A percentile compares a stretch with the other conserved stretches of the same genome.
phyloP scores from a whole-genome alignment of 2,329 filamentous ascomycete genomes.

The Simplicillium sp. region DNA sequence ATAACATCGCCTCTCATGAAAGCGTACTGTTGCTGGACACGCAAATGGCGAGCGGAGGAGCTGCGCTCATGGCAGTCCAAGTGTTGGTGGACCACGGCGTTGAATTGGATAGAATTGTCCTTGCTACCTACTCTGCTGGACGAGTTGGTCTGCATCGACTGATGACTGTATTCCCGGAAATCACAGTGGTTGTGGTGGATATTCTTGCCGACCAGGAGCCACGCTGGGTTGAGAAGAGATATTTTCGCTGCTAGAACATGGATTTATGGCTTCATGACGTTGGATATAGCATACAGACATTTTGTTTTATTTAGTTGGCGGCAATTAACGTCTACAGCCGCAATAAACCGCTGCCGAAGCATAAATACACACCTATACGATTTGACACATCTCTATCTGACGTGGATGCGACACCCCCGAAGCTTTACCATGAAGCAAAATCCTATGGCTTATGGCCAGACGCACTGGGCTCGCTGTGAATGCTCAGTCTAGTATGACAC shows the following conservation, averaged over 20 bases:
- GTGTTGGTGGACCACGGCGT: constrained; percentile 95
- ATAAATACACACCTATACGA: too few species aligned
- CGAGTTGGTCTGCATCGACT: constrained; percentile 75
- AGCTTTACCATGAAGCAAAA: too few species aligned
- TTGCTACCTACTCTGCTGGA: constrained; percentile 88
- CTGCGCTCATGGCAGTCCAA: constrained; percentile 84
- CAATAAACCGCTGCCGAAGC: too few species aligned
- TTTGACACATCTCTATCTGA: too few species aligned
- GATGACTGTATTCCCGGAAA: constrained; percentile 78
- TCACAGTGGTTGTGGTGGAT: constrained; percentile 77
- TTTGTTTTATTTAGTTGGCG: too few species aligned
- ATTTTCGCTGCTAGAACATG: constrained; percentile 72
- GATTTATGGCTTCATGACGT: too few species aligned
- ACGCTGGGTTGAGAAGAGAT: constrained; percentile 82
- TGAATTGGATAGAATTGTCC: constrained; percentile 71
- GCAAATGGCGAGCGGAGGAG: constrained; percentile 88
- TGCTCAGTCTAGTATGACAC: too few species aligned
- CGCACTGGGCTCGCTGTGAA: too few species aligned
- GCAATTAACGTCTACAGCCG: too few species aligned
- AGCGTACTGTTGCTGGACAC: constrained; percentile 82
- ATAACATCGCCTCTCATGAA: constrained; percentile 63
- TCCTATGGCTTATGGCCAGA: too few species aligned
- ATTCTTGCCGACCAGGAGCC: constrained; percentile 75
- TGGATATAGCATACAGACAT: too few species aligned
- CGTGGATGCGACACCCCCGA: too few species aligned